A percentile compares a stretch with the other conserved stretches of the same genome.
phyloP scores from a whole-genome alignment of 768 basidiomycete species.

The Mrakia gelida region DNA sequence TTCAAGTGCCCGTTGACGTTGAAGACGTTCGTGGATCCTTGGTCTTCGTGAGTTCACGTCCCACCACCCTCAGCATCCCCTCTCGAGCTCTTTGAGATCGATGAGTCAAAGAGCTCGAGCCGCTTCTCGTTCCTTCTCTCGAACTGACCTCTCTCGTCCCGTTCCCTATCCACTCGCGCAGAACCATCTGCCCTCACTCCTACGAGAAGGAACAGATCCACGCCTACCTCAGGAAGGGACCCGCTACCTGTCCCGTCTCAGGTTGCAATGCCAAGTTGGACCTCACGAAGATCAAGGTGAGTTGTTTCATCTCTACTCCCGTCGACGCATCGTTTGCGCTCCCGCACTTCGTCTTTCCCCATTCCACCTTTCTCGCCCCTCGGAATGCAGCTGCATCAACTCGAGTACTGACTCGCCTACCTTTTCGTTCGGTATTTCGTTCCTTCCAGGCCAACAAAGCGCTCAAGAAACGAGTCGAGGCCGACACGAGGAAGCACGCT shows the following conservation, averaged over 20 bases:
- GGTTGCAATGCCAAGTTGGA: not conserved
- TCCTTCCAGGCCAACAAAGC: not conserved
- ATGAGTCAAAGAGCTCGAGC: not conserved
- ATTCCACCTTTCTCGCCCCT: too few species aligned
- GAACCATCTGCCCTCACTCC: slow-evolving; percentile 7
- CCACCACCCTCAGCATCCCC: too few species aligned
- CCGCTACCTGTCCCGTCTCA: not conserved
- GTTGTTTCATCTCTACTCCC: not conserved
- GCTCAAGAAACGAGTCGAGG: not conserved
- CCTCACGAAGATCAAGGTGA: not conserved
- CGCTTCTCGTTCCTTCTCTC: not conserved
- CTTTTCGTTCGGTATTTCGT: not conserved
- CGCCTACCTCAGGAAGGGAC: not conserved
- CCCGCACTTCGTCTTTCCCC: too few species aligned
- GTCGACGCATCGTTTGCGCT: not conserved
- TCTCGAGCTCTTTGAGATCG: too few species aligned
- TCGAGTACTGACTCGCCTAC: too few species aligned
- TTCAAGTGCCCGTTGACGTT: slow-evolving; percentile 5
- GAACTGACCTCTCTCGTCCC: not conserved
- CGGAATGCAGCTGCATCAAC: too few species aligned
- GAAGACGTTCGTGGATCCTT: slow-evolving; percentile 9
- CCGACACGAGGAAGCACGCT: not conserved
- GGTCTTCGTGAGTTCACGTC: not conserved
- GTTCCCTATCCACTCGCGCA: not conserved
- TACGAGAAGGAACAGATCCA: not conserved